Conservation (phyloP, 2,329 filamentous ascomycete species). For the Scorias spongiosa region DNA sequence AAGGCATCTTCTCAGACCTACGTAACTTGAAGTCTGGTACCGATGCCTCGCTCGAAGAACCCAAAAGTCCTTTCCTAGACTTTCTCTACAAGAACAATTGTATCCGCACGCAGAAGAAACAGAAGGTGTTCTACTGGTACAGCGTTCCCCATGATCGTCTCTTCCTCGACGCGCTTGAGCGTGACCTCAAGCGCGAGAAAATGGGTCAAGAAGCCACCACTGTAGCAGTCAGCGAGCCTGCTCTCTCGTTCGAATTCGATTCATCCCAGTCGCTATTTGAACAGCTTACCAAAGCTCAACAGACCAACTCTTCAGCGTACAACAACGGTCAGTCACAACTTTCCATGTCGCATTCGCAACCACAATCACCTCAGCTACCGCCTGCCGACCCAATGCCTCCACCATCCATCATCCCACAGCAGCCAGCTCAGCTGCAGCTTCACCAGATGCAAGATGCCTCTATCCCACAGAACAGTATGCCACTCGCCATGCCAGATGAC, state of each 20-base stretch:
- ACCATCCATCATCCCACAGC: constrained; percentile 60
- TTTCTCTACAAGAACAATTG: constrained; percentile 99
- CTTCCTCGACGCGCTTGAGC: constrained; percentile 92
- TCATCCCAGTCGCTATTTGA: constrained; percentile 98
- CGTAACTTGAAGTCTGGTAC: constrained; percentile 97
- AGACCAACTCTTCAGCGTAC: constrained; percentile 96
- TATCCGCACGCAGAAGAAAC: constrained; percentile 99
- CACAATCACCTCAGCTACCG: constrained; percentile 76
- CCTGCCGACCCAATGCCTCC: constrained; percentile 90
- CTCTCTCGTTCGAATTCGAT: constrained; percentile 96
- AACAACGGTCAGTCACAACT: constrained; percentile 11
- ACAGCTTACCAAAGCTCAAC: constrained; percentile 97
- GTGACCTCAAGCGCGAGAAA: constrained; percentile 96
- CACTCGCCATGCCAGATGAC: constrained; percentile 43
- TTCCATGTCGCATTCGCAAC: constrained; percentile 51
- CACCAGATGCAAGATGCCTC: constrained; percentile 29
- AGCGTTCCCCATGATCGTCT: constrained; percentile 95
- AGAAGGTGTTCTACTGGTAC: constrained; percentile 99
- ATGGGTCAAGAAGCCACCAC: constrained; percentile 98
- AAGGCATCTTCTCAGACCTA: constrained; percentile 97
- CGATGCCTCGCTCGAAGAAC: constrained; percentile 94
- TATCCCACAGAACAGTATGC: constrained; percentile 21
- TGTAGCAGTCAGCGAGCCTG: constrained; percentile 89
- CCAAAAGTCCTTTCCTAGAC: constrained; percentile 95
- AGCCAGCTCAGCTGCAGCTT: constrained; percentile 14